phyloP scores from a whole-genome alignment of 108 stramenopile genomes.

The Phaeodactylum tricornutum region DNA sequence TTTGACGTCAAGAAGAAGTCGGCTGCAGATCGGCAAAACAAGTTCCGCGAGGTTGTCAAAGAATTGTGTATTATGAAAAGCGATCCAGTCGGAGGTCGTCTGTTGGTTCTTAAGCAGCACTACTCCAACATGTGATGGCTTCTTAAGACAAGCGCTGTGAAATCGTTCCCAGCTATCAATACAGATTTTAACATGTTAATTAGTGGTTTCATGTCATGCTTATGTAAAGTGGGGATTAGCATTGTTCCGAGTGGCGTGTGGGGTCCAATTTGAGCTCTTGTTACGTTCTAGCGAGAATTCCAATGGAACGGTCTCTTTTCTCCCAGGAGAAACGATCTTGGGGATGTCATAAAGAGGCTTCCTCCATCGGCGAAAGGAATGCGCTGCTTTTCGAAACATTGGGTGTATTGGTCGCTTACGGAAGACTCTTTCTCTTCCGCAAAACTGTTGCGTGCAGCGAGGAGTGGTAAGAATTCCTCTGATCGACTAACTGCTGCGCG shows the following conservation, averaged over 20 bases:
- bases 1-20: slow-evolving; percentile 65
- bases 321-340: slow-evolving; percentile 31
- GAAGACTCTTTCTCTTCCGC: background rate
- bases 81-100: slow-evolving; percentile 50
- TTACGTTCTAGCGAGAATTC: background rate
- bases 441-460: background rate
- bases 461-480: background rate
- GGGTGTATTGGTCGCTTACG: background rate
- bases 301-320: slow-evolving; percentile 2
- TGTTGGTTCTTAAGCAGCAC: slow-evolving; percentile 79
- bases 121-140: slow-evolving; percentile 36
- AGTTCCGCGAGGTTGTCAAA: slow-evolving; percentile 47
- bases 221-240: background rate
- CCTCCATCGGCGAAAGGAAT: slow-evolving; percentile 5
- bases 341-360: slow-evolving; percentile 30
- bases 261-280: background rate
- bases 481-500: background rate
- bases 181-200: background rate
- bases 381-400: slow-evolving; percentile 1
- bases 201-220: background rate
- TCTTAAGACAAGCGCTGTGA: background rate
- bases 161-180: background rate
- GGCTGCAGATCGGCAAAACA: slow-evolving; percentile 34
- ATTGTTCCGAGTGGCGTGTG: background rate
- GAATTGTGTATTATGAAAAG: slow-evolving; percentile 69